These are phyloP conservation scores for Leccinum pachyderme DNA, from an alignment of 1,284 basidiomycete species.

Conservation along the genomic window DNA sequence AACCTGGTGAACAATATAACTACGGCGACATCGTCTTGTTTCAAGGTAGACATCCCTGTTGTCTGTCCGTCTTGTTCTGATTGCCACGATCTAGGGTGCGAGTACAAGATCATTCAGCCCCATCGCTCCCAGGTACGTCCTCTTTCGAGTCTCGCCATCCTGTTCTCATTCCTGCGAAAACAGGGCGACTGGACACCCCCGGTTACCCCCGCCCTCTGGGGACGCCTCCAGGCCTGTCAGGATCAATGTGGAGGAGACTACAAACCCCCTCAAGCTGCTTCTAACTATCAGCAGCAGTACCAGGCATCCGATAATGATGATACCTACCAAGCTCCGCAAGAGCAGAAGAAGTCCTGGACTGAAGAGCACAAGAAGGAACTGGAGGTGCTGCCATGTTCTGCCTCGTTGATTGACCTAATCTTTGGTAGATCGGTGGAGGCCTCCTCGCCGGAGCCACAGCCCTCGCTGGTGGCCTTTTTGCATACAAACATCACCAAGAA, in stretches of 20 bases:
- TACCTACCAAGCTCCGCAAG: slow-evolving; percentile 37
- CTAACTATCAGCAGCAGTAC: slow-evolving; percentile 17
- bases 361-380: slow-evolving; percentile 57
- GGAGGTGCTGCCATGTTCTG: slow-evolving; percentile 39
- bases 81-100: slow-evolving; percentile 40
- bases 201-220: slow-evolving; percentile 67
- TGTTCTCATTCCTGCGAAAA: slow-evolving; percentile 6
- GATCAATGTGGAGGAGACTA: slow-evolving; percentile 20
- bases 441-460: slow-evolving; percentile 51
- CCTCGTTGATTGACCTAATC: slow-evolving; percentile 1
- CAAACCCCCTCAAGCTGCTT: slow-evolving; percentile 19
- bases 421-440: slow-evolving; percentile 59
- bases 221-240: slow-evolving; percentile 40
- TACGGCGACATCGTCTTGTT: slow-evolving; percentile 55
- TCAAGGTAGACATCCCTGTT: slow-evolving; percentile 41
- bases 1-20: slow-evolving; percentile 63
- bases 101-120: slow-evolving; percentile 69
- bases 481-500: slow-evolving; percentile 57
- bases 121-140: slow-evolving; percentile 60
- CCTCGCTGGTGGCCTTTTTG: slow-evolving; percentile 50
- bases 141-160: neutral
- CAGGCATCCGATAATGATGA: slow-evolving; percentile 21
- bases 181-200: slow-evolving; percentile 66
- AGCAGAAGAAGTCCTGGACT: slow-evolving; percentile 58
- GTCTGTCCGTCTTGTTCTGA: slow-evolving; percentile 11